These are phyloP conservation scores for Scleroderma citrinum DNA, from an alignment of 768 basidiomycete species.

Conservation along the genomic window DNA sequence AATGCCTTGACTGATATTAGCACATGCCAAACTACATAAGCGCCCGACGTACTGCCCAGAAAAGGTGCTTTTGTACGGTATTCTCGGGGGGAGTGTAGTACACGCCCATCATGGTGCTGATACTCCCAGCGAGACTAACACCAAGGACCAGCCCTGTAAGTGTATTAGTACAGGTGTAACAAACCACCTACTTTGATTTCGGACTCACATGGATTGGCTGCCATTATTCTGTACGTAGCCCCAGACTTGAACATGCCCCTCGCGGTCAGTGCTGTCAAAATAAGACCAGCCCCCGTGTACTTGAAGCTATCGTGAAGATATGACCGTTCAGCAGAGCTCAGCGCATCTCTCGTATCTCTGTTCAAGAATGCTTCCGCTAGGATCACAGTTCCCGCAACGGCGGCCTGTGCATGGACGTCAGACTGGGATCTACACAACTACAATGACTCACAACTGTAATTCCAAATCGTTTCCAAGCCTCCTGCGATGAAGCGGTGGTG, in stretches of 20 bases:
- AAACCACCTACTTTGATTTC: not conserved
- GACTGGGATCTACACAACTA: not conserved
- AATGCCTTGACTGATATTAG: slow-evolving; percentile 50
- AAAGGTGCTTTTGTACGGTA: slow-evolving; percentile 67
- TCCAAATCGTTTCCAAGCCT: slow-evolving; percentile 45
- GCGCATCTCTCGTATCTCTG: slow-evolving; percentile 67
- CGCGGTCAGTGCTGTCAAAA: slow-evolving; percentile 72
- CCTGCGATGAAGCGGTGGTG: slow-evolving; percentile 32
- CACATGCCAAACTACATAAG: not conserved
- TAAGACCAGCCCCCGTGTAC: slow-evolving; percentile 78
- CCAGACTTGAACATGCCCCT: slow-evolving; percentile 71
- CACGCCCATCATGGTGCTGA: slow-evolving; percentile 82
- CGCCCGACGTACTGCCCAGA: slow-evolving; percentile 60
- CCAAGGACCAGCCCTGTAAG: slow-evolving; percentile 71
- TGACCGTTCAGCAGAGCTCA: slow-evolving; percentile 56
- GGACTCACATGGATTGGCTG: slow-evolving; percentile 70
- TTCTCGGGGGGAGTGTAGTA: slow-evolving; percentile 76
- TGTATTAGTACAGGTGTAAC: not conserved
- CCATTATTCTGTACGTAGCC: slow-evolving; percentile 66
- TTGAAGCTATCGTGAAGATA: slow-evolving; percentile 75
- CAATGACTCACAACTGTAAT: slow-evolving; percentile 45
- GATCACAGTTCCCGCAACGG: slow-evolving; percentile 66
- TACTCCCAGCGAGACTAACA: slow-evolving; percentile 69
- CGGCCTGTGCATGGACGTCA: slow-evolving; percentile 40
- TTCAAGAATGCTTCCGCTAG: slow-evolving; percentile 63